These are phyloP conservation scores for Populus tomentosa DNA, from an alignment of 441 rosid genomes.

Conservation along the genomic window DNA sequence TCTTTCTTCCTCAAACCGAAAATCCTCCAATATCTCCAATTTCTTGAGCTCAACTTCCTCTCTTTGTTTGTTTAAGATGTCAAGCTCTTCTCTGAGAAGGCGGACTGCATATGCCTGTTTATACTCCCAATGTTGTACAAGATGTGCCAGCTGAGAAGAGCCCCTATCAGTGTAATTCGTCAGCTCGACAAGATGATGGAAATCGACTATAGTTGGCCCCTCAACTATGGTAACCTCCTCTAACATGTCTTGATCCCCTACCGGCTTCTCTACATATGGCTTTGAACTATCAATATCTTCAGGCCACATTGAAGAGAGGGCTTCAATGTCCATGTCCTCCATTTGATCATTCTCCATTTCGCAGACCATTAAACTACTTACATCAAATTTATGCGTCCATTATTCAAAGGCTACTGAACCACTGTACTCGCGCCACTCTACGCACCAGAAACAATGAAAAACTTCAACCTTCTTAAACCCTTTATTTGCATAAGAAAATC, in stretches of 20 bases:
- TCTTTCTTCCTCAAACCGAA: constrained; percentile 61
- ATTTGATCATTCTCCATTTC: constrained; percentile 60
- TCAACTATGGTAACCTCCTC: constrained; percentile 70
- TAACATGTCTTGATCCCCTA: constrained; percentile 81
- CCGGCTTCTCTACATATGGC: constrained; percentile 80
- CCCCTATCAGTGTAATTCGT: constrained; percentile 64
- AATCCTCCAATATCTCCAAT: constrained; percentile 79
- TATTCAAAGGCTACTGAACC: constrained; percentile 4
- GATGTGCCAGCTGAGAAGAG: constrained; percentile 70
- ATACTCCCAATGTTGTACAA: constrained; percentile 85
- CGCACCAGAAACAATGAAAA: constrained; percentile 9
- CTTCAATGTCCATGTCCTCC: constrained; percentile 88
- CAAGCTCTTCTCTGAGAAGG: constrained; percentile 78
- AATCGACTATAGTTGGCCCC: constrained; percentile 58
- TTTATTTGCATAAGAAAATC: neutral
- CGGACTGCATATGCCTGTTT: constrained; percentile 74
- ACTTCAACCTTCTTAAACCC: too few relatives aligned
- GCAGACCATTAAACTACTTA: constrained; percentile 35
- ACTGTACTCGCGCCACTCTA: constrained; percentile 9
- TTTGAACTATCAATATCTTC: constrained; percentile 76
- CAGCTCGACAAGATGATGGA: constrained; percentile 58
- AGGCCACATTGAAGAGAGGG: constrained; percentile 94
- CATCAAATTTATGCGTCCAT: constrained; percentile 16
- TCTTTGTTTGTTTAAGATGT: constrained; percentile 65
- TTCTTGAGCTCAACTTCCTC: constrained; percentile 82